Conservation (phyloP, 768 basidiomycete genomes). For the Dioszegia aurantiaca region DNA sequence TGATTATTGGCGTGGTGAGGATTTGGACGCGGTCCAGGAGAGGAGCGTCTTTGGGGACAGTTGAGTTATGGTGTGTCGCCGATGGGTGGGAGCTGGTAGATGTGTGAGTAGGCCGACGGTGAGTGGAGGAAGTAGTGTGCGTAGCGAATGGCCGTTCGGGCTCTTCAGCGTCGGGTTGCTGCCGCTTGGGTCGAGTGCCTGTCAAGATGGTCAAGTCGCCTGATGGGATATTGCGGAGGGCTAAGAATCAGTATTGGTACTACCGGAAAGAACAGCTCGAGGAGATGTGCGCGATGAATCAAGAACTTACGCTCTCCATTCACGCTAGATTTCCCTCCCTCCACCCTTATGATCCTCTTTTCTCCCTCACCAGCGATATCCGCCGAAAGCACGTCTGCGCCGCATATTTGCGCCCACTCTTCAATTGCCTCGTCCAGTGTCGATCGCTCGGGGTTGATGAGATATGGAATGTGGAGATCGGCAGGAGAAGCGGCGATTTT, state of each 20-base stretch:
- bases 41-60: constrained; percentile 33
- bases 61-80: constrained; percentile 16
- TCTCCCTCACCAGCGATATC: constrained; percentile 10
- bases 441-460: constrained; percentile 21
- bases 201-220: constrained; percentile 36
- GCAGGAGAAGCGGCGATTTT: constrained; percentile 17
- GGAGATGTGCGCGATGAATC: neutral
- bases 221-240: constrained; percentile 13
- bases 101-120: constrained; percentile 7
- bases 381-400: constrained; percentile 23
- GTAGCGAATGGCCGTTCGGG: constrained; percentile 38
- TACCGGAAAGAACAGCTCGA: neutral
- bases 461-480: constrained; percentile 46
- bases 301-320: constrained; percentile 8
- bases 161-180: constrained; percentile 18
- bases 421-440: constrained; percentile 23
- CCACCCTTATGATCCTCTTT: constrained; percentile 30
- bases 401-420: constrained; percentile 39
- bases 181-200: constrained; percentile 25
- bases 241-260: neutral
- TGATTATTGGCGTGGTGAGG: constrained; percentile 48
- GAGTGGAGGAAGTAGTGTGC: constrained; percentile 21
- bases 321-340: constrained; percentile 10
- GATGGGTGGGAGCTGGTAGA: constrained; percentile 6
- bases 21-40: constrained; percentile 42